Evolutionary conservation across 371 early-diverging fungal species (phyloP).

Genomic region (Mortierella sp.): DNA sequence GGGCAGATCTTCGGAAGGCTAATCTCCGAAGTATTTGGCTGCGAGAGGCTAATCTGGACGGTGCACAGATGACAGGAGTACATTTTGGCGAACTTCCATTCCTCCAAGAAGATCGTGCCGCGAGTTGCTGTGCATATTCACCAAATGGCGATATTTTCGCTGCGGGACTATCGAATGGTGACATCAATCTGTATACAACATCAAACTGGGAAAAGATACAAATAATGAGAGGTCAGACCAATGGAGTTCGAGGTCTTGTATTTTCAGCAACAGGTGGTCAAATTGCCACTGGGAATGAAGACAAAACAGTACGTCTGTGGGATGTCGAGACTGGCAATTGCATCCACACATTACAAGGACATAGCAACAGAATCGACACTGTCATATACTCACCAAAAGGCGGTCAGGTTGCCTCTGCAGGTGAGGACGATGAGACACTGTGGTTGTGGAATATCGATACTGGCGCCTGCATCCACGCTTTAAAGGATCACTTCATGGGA

Average conservation of each 20-base stretch:
- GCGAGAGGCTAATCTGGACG: background rate
- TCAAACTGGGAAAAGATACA: background rate
- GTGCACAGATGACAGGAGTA: constrained; percentile 5
- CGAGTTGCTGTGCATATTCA: background rate
- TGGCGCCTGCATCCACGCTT: background rate
- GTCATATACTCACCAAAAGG: constrained; percentile 9
- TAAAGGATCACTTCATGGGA: background rate
- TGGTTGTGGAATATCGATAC: no score
- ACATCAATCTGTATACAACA: background rate
- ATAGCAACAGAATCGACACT: background rate
- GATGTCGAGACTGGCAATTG: constrained; percentile 1
- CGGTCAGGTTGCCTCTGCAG: background rate
- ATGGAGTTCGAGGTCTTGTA: background rate
- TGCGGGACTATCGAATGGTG: background rate
- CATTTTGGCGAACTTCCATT: constrained; percentile 15
- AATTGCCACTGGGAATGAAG: background rate
- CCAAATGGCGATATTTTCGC: constrained; percentile 4
- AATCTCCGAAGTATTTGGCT: constrained; percentile 4
- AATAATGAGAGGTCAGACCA: background rate
- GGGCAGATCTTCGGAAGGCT: constrained; percentile 7
- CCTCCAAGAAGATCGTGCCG: background rate
- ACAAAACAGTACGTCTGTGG: constrained; percentile 6
- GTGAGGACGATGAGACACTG: background rate
- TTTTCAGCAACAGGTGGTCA: constrained; percentile 11
- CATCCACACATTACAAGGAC: background rate